A percentile compares a stretch with the other conserved stretches of the same genome.
These are phyloP conservation scores for Panicum miliaceum DNA, from an alignment of 176 grass and related monocot species.

Conservation along the genomic window DNA sequence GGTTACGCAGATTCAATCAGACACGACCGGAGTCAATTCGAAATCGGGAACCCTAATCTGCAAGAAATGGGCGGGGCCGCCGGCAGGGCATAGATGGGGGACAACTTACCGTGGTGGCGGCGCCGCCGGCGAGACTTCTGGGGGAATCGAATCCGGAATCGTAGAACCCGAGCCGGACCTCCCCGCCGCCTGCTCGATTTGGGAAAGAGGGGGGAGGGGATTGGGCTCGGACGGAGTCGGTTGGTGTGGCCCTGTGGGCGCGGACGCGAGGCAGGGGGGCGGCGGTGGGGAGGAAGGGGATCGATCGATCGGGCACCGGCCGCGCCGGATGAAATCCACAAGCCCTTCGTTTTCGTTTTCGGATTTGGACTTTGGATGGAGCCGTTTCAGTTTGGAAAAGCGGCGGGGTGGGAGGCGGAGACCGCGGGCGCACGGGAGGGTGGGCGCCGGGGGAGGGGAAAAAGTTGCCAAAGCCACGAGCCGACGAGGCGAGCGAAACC, in stretches of 20 bases:
- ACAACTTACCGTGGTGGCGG: constrained; percentile 11
- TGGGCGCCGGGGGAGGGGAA: neutral
- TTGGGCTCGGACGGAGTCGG: neutral
- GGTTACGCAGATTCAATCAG: neutral
- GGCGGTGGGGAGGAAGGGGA: neutral
- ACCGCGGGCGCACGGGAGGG: neutral
- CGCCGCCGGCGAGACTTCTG: neutral
- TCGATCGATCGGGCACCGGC: neutral
- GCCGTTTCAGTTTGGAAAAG: neutral
- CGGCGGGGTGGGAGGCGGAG: neutral
- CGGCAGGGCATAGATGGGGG: neutral
- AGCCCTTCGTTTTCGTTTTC: neutral
- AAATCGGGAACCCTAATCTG: constrained; percentile 34
- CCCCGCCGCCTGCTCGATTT: neutral
- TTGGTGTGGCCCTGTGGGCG: neutral
- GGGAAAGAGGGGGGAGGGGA: neutral
- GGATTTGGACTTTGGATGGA: neutral
- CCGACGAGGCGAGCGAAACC: neutral
- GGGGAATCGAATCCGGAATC: neutral
- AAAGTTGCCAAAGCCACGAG: neutral
- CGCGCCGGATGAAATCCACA: neutral
- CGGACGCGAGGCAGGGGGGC: neutral
- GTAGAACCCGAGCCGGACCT: neutral
- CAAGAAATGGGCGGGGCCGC: constrained; percentile 15
- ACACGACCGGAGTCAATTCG: neutral